phyloP scores from a whole-genome alignment of 2,329 filamentous ascomycete species.

The Ophioceras dolichostomum region DNA sequence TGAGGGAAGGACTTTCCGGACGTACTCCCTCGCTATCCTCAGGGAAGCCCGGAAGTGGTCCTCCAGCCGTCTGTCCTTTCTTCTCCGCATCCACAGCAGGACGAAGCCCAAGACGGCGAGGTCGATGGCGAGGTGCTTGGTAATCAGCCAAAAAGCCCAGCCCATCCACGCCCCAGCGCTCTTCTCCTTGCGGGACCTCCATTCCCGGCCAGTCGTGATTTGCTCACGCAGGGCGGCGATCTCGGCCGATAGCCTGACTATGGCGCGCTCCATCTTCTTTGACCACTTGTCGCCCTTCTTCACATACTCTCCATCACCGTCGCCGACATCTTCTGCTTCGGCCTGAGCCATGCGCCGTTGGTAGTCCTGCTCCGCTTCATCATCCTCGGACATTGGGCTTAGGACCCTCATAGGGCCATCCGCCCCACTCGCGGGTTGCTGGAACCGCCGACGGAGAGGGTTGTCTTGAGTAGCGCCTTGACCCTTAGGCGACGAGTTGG shows the following conservation, averaged over 20 bases:
- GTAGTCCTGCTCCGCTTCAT: slow-evolving; percentile 49
- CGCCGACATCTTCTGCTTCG: slow-evolving; percentile 13
- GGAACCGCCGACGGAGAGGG: slow-evolving; percentile 27
- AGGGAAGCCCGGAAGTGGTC: slow-evolving; percentile 59
- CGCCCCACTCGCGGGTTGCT: slow-evolving; percentile 33
- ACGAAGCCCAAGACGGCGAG: slow-evolving; percentile 51
- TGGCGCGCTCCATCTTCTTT: slow-evolving; percentile 67
- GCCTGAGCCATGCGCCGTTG: slow-evolving; percentile 29
- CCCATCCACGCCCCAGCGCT: slow-evolving; percentile 57
- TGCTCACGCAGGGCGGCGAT: slow-evolving; percentile 87
- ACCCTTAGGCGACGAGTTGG: slow-evolving; percentile 39
- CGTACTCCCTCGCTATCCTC: slow-evolving; percentile 43
- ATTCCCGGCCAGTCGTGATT: slow-evolving; percentile 64
- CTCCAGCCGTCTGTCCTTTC: slow-evolving; percentile 59
- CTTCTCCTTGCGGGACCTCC: slow-evolving; percentile 51
- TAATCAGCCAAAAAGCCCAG: slow-evolving; percentile 55
- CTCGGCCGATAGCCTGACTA: slow-evolving; percentile 85
- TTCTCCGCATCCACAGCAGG: slow-evolving; percentile 59
- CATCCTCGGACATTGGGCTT: slow-evolving; percentile 76
- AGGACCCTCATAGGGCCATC: slow-evolving; percentile 56
- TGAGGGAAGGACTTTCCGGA: slow-evolving; percentile 44
- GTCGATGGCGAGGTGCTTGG: slow-evolving; percentile 68
- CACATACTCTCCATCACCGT: slow-evolving; percentile 27
- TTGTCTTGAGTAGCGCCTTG: slow-evolving; percentile 13
- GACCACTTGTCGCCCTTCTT: slow-evolving; percentile 54